Conservation (phyloP, 108 stramenopile genomes). For the Skeletonema tropicum region DNA sequence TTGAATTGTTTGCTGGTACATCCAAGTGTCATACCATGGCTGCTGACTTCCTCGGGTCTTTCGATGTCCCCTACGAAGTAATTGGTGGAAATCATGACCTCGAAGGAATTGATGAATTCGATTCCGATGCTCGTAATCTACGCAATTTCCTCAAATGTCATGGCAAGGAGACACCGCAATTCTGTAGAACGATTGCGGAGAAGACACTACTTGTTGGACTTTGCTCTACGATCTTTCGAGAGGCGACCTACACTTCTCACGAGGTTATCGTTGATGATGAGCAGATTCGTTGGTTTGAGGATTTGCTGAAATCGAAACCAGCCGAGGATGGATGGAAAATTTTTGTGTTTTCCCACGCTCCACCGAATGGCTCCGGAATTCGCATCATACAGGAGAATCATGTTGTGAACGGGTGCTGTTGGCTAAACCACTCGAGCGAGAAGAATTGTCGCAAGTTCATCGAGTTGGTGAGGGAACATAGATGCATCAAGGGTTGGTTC, state of each 20-base stretch:
- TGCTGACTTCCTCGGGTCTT: constrained; percentile 63
- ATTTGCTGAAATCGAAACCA: constrained; percentile 66
- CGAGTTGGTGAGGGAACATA: constrained; percentile 77
- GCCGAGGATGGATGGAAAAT: constrained; percentile 91
- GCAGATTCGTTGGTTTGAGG: constrained; percentile 92
- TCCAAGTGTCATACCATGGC: constrained; percentile 70
- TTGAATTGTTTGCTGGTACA: constrained; percentile 67
- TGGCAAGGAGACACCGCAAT: constrained; percentile 81
- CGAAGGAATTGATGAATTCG: constrained; percentile 94
- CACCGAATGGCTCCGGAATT: constrained; percentile 88
- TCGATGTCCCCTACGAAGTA: constrained; percentile 58
- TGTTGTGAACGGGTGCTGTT: constrained; percentile 88
- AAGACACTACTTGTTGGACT: constrained; percentile 93
- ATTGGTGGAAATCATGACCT: constrained; percentile 82
- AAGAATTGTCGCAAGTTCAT: constrained; percentile 71
- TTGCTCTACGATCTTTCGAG: constrained; percentile 81
- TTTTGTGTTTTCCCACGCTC: constrained; percentile 95
- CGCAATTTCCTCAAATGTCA: constrained; percentile 63
- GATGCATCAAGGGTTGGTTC: constrained; percentile 91
- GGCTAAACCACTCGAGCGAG: constrained; percentile 78
- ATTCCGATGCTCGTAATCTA: constrained; percentile 86
- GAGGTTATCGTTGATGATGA: constrained; percentile 89
- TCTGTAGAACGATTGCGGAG: constrained; percentile 78
- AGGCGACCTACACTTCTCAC: constrained; percentile 87
- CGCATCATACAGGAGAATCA: constrained; percentile 90